A percentile compares a stretch with the other conserved stretches of the same genome.
Evolutionary conservation across 2,329 filamentous ascomycete species (phyloP).

Genomic region (Claviceps paspali): DNA sequence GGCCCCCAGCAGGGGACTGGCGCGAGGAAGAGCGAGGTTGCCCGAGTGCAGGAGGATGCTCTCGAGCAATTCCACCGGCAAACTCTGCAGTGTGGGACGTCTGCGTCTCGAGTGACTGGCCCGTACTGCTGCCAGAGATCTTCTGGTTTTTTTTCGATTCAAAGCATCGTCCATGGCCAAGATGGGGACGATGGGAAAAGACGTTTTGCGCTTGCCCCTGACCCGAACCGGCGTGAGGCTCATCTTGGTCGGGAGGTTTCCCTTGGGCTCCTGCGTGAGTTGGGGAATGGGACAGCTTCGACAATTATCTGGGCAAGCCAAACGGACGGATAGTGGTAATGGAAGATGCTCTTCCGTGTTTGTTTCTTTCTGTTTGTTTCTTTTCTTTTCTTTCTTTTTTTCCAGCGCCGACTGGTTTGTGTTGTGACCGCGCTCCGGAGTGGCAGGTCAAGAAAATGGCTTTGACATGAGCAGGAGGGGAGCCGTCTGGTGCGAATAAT

Average conservation of each 20-base stretch:
- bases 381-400: not conserved
- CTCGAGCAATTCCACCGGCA: slow-evolving; percentile 40
- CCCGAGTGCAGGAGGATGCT: slow-evolving; percentile 33
- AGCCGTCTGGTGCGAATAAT: not conserved
- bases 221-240: slow-evolving; percentile 33
- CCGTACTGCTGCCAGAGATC: slow-evolving; percentile 16
- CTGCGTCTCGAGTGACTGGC: slow-evolving; percentile 12
- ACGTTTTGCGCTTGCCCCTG: slow-evolving; percentile 27
- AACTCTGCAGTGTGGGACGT: slow-evolving; percentile 15
- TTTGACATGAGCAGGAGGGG: not conserved
- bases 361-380: too few relatives aligned
- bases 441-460: too few relatives aligned
- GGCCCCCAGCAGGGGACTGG: slow-evolving; percentile 28
- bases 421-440: too few relatives aligned
- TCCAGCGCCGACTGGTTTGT: too few relatives aligned
- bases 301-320: not conserved
- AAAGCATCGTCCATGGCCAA: slow-evolving; percentile 1
- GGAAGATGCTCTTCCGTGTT: too few relatives aligned
- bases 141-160: slow-evolving; percentile 13
- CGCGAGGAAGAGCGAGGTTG: slow-evolving; percentile 31
- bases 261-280: not conserved
- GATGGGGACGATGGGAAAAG: slow-evolving; percentile 7
- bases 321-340: too few relatives aligned
- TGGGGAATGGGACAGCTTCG: not conserved
- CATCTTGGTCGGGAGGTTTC: slow-evolving; percentile 19